These are phyloP conservation scores for Tarenaya hassleriana DNA, from an alignment of 345 rosid genomes.

Conservation along the genomic window DNA sequence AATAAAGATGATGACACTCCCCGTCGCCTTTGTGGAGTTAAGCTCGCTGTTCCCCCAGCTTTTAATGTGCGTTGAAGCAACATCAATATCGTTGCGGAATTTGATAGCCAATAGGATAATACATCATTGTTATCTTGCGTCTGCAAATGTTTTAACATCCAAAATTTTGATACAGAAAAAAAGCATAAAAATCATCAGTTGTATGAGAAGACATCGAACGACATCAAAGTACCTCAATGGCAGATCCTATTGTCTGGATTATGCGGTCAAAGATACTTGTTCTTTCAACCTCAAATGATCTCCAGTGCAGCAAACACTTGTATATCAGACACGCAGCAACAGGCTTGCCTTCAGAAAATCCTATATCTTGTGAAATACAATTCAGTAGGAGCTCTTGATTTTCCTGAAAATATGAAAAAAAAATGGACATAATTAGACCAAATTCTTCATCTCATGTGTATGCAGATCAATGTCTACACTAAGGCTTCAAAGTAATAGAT, in stretches of 20 bases:
- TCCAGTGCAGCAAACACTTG: constrained; percentile 88
- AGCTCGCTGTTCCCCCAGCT: constrained; percentile 69
- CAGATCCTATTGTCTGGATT: constrained; percentile 72
- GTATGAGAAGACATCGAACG: constrained; percentile 16
- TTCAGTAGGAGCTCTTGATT: constrained; percentile 78
- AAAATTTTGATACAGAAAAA: constrained; percentile 23
- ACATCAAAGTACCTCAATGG: constrained; percentile 57
- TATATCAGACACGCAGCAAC: constrained; percentile 90
- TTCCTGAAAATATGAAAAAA: constrained; percentile 47
- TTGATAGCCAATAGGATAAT: constrained; percentile 89
- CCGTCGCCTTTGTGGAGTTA: constrained; percentile 70
- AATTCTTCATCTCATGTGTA: background rate
- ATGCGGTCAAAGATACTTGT: constrained; percentile 80
- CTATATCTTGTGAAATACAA: constrained; percentile 78
- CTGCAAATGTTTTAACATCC: constrained; percentile 29
- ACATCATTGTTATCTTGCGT: constrained; percentile 68
- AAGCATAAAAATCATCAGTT: background rate
- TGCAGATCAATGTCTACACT: constrained; percentile 8
- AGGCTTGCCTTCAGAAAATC: constrained; percentile 81
- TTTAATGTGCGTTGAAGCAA: constrained; percentile 83
- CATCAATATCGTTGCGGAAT: constrained; percentile 68
- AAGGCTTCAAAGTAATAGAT: constrained; percentile 16
- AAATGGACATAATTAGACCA: constrained; percentile 14
- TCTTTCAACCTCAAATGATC: constrained; percentile 91
- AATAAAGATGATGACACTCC: constrained; percentile 57